A percentile compares a stretch with the other conserved stretches of the same genome.
phyloP scores from a whole-genome alignment of 257 asterid genomes.

The Solanum ahanhuiri region DNA sequence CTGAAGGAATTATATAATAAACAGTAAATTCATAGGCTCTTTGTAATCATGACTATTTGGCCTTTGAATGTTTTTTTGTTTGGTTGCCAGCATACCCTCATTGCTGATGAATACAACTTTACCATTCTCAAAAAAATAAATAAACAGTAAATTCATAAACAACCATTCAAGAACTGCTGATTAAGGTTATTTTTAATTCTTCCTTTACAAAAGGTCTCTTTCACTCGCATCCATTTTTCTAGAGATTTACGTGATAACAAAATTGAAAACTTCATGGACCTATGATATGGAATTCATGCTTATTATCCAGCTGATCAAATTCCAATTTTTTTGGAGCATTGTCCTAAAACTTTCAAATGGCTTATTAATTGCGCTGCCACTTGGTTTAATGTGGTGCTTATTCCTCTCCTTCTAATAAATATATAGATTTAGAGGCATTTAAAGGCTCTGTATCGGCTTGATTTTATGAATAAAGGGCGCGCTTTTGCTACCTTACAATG shows the following conservation, averaged over 20 bases:
- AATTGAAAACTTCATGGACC: not conserved
- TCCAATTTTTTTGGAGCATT: not conserved
- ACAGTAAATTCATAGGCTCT: not conserved
- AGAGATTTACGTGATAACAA: not conserved
- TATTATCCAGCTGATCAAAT: not conserved
- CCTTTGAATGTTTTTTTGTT: too few relatives aligned
- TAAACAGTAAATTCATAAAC: not conserved
- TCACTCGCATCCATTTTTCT: not conserved
- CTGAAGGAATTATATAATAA: constrained; percentile 40
- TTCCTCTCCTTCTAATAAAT: not conserved
- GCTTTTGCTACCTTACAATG: not conserved
- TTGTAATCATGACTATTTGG: too few relatives aligned
- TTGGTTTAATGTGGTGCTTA: not conserved
- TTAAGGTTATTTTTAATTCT: not conserved
- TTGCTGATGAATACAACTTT: too few relatives aligned
- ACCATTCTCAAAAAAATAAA: too few relatives aligned
- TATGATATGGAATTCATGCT: not conserved
- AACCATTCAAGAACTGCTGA: not conserved
- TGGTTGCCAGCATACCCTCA: too few relatives aligned
- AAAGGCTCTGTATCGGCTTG: not conserved
- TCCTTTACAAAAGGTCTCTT: not conserved
- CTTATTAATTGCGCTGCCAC: not conserved
- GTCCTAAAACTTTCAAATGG: not conserved
- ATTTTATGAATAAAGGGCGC: not conserved
- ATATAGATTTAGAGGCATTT: not conserved